These are phyloP conservation scores for Arachis stenosperma DNA, from an alignment of 306 rosid genomes.

Conservation along the genomic window DNA sequence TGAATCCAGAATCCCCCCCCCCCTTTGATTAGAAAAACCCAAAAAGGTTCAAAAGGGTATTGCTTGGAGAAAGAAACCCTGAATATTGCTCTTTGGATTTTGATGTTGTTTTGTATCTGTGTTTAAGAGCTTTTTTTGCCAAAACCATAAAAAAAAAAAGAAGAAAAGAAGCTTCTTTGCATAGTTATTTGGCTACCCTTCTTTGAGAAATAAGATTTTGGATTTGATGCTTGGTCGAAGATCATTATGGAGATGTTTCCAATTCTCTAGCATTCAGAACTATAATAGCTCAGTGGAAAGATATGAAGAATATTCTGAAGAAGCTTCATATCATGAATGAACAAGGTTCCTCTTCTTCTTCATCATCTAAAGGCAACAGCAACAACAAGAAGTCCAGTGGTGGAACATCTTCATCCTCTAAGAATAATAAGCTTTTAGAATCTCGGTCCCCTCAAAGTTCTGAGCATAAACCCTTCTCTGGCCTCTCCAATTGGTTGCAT, in stretches of 20 bases:
- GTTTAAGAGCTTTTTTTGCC: slow-evolving; percentile 36
- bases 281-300: slow-evolving; percentile 43
- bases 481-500: slow-evolving; percentile 75
- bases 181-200: slow-evolving; percentile 42
- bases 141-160: slow-evolving; percentile 45
- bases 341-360: slow-evolving; percentile 55
- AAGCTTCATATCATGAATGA: slow-evolving; percentile 74
- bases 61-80: slow-evolving; percentile 47
- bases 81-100: slow-evolving; percentile 48
- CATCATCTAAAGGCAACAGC: slow-evolving; percentile 57
- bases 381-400: slow-evolving; percentile 38
- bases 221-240: slow-evolving; percentile 67
- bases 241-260: slow-evolving; percentile 68
- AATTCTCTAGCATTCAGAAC: slow-evolving; percentile 52
- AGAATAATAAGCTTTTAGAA: slow-evolving; percentile 54
- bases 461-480: slow-evolving; percentile 69
- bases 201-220: slow-evolving; percentile 41
- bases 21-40: slow-evolving; percentile 37
- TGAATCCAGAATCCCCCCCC: slow-evolving; percentile 46
- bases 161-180: slow-evolving; percentile 42
- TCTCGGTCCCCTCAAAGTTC: slow-evolving; percentile 54
- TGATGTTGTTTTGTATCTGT: slow-evolving; percentile 43
- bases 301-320: slow-evolving; percentile 92
- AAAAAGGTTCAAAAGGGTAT: slow-evolving; percentile 41
- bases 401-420: slow-evolving; percentile 63